Percentiles rank a stretch among this genome's conserved stretches.
phyloP scores from a whole-genome alignment of 208 protist species.

The Acanthamoeba culbertsoni region DNA sequence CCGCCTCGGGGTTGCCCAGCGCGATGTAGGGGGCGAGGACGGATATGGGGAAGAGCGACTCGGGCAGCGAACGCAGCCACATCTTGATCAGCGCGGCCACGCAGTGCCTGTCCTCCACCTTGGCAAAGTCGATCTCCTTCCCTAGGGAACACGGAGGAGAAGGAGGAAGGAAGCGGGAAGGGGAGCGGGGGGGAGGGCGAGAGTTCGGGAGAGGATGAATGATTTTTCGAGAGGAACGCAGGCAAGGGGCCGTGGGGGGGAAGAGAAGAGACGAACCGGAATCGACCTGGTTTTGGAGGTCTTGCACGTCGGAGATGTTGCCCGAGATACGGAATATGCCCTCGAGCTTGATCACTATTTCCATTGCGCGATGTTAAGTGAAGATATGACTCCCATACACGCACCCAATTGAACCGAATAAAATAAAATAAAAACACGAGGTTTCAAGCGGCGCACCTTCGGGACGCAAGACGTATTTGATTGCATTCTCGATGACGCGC shows the following conservation, averaged over 20 bases:
- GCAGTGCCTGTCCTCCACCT: neutral
- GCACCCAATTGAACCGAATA: neutral
- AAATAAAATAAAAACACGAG: neutral
- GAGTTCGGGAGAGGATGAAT: too few species aligned
- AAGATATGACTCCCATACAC: neutral
- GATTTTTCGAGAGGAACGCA: too few species aligned
- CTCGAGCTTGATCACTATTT: neutral
- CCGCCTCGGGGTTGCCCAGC: neutral
- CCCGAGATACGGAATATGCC: conserved; percentile 4
- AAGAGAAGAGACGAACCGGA: too few species aligned
- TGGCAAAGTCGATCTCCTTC: neutral
- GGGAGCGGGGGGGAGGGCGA: neutral
- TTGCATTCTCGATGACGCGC: neutral
- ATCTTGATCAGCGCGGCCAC: neutral
- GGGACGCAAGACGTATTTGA: neutral
- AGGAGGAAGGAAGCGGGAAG: neutral
- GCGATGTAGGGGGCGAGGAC: neutral
- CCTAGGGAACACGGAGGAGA: neutral
- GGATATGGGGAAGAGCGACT: neutral
- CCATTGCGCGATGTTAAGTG: neutral
- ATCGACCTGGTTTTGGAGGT: neutral
- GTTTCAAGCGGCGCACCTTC: neutral
- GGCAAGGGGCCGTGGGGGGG: too few species aligned
- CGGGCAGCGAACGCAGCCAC: neutral
- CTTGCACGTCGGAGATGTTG: neutral